Base-by-base conservation (phyloP, 139 green algal genomes). In the Picochlorum costavermella region DNA sequence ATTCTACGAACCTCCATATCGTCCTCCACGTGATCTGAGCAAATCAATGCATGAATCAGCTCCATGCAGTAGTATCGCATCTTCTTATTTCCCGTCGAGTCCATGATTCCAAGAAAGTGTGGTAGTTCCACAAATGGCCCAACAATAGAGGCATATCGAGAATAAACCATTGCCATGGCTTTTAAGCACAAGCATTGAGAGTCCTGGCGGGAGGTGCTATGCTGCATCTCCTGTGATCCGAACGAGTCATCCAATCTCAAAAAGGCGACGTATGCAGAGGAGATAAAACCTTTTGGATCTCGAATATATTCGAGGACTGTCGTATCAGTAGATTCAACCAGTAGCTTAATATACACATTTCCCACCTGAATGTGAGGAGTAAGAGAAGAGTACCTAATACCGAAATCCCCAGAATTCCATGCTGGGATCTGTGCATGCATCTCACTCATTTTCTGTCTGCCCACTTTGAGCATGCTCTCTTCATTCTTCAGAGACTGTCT, bases 321-420 rank as follows among this genome's bases (percentile, higher is more conserved):
- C 72, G 57, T 49, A 44, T 88, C 76, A 1, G 65, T 33, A 17
- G 75, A 78, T 3, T 97, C 91, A 61, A 97, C 75, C 56, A 97
- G 78, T 50, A 97, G 78, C 25, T 77, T 65, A 2, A 97, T 68
- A 61, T 92, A 96, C 8, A 96, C 75, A 17, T 87, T 83, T 4
- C 79, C 91, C 5, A 97, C 75, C 60, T 72, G 88, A 26, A 95
- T 76, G 58, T 97, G 84, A 20, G 16, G 43, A n/a, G 12, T 40
- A 6, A 92, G 75, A 46, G 68, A 83, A 53, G 71, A 64, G 71
- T 97, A 97, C 1, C 9, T 4, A 3, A 97, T 90, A 0, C 26
- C 17, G 56, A 97, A 97, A 74, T 96, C 91, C 0, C 33, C 61
- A 62, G 84, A 70, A 70, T 95, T 95, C 89, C 89, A 96, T 6